Base-by-base conservation (phyloP, 345 rosid species). In the Physaria fendleri region DNA sequence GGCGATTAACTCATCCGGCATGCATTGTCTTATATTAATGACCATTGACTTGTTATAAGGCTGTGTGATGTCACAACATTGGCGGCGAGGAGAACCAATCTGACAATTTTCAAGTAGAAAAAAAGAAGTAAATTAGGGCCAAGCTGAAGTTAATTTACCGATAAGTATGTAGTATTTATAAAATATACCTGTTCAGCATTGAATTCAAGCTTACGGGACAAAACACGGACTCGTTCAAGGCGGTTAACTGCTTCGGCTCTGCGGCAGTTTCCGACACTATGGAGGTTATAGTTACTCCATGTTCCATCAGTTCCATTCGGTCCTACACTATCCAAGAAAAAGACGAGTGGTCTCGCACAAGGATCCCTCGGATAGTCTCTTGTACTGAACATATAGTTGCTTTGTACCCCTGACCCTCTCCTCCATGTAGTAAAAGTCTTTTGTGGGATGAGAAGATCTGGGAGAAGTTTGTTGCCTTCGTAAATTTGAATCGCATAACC, bases 401-500 rank as follows among this genome's bases (percentile, higher is more conserved):
- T 48, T n/a, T 65, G 71, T 20, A 59, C 76, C 0, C 57, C 76
- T 11, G 74, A 51, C 59, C 84, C 74, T 71, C 88, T 84, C 76
- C 76, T 85, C 98, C 96, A 88, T 1, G 96, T 77, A 0, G 59
- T 44, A 59, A 91, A 91, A 12, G 96, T 79, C 71, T 73, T 81
- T 66, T 79, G 89, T 24, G 72, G 11, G 3, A 80, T 48, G 39
- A 91, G 80, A 48, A 91, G 85, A 74, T 81, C 86, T 0, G 90
- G 96, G 37, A 91, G 90, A 16, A 78, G 80, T 49, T 62, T 67
- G 53, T 88, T 82, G 43, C 92, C 92, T 66, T 85, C 82, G 32
- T 74, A 76, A 33, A 88, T 79, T 81, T 81, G 90, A 72, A 91
- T 25, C 4, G 92, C 87, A 55, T 88, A 87, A 24, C 98, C 96